These are phyloP conservation scores for Silene vulgaris DNA, from an alignment of 179 eudicot genomes.

Conservation along the genomic window DNA sequence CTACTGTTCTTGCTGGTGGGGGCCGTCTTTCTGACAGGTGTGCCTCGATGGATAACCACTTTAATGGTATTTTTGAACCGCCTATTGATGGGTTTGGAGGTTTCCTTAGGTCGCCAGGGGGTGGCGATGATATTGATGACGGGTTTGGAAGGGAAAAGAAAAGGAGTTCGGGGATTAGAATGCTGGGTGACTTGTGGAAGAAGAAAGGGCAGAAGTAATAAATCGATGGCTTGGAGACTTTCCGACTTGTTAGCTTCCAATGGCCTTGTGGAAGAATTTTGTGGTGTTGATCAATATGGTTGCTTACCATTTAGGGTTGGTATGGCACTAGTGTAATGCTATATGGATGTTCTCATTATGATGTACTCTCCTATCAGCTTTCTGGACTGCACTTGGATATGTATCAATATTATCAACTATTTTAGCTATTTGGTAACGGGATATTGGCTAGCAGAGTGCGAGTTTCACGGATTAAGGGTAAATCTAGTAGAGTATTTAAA, in stretches of 20 bases:
- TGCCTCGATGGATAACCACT: conserved; percentile 78
- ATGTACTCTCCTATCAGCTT: neutral
- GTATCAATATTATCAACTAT: too few relatives aligned
- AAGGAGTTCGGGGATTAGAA: conserved; percentile 68
- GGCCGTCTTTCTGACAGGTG: conserved; percentile 63
- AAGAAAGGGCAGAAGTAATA: conserved; percentile 68
- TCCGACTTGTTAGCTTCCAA: neutral
- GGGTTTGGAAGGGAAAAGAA: conserved; percentile 57
- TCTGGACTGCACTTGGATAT: neutral
- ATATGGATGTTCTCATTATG: too few relatives aligned
- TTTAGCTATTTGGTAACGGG: too few relatives aligned
- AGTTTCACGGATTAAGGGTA: too few relatives aligned
- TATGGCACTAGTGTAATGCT: neutral
- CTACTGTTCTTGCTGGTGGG: conserved; percentile 65
- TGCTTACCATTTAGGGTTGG: conserved; percentile 29
- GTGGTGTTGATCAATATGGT: conserved; percentile 24
- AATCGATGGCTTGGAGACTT: too few relatives aligned
- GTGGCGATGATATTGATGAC: conserved; percentile 52
- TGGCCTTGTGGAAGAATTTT: conserved; percentile 7
- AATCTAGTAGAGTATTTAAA: too few relatives aligned
- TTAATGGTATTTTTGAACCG: conserved; percentile 31
- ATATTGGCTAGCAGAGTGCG: neutral
- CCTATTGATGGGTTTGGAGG: conserved; percentile 39
- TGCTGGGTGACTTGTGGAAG: conserved; percentile 89
- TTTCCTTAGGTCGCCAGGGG: conserved; percentile 51